Evolutionary conservation across 345 rosid species (phyloP), one percentile per base, ranked within the genome.

Genomic region (Lenwebbia sp.): DNA sequence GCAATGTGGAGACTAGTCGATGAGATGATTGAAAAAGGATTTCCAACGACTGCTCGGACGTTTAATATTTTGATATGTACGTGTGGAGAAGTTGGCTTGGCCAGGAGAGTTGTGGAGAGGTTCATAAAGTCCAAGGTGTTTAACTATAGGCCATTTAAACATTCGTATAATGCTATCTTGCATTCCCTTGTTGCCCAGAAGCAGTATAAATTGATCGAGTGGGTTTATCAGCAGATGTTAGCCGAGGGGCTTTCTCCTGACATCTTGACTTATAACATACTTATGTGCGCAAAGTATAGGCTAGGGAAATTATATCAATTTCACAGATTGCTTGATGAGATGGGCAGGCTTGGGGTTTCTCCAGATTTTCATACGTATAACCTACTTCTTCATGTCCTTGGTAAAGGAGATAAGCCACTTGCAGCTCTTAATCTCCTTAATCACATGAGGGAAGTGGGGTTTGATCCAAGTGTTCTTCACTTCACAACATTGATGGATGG

Each of bases 401-500:
- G 99, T 57, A 97, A 91, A 90, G 95, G 95, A 21, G 90, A 96
- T 83, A 96, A 93, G 57, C 98, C 96, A n/a, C 88, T 93, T 10
- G 98, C 95, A 62, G 99, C 98, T 41, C 90, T 92, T 76, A 88
- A 92, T 65, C 94, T 95, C 13, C 88, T 97, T 90, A 93, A 93
- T 89, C 95, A 94, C 91, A 95, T 97, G 98, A 96, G 90, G 88
- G 94, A 95, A 88, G 92, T 86, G 41, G 97, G 98, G 57, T 57
- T 91, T 82, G 90, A 90, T 56, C 98, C 98, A 13, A 90, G 86
- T 47, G 92, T 92, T 65, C 94, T 94, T 85, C 98, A 96, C 89
- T 93, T 88, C 90, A 96, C 98, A n/a, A 95, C 97, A 17, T 89
- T 97, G 93, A 95, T 96, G 56, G 99, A 97, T 85, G 99, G 98